Evolutionary conservation across 345 rosid species (phyloP).

Genomic region (Gossypium anomalum): DNA sequence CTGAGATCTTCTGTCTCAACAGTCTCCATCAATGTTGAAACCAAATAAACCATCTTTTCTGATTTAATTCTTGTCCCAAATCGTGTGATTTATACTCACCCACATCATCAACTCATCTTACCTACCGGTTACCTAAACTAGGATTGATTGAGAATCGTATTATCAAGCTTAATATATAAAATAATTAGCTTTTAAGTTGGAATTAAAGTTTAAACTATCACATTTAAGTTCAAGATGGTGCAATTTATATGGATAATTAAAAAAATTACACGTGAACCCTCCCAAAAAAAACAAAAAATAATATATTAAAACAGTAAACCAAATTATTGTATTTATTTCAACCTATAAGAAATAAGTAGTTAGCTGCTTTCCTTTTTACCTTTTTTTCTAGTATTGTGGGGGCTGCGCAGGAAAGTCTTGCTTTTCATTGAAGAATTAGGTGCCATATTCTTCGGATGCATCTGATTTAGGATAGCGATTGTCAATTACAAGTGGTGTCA

Average conservation of each 20-base stretch:
- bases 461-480: not conserved
- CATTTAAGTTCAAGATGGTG: not conserved
- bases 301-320: no score
- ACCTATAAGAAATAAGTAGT: not conserved
- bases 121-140: not conserved
- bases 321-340: not conserved
- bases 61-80: not conserved
- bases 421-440: slow-evolving; percentile 1
- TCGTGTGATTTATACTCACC: not conserved
- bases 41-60: not conserved
- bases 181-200: no score
- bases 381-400: not conserved
- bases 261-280: not conserved
- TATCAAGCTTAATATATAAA: no score
- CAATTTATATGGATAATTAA: not conserved
- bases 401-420: not conserved
- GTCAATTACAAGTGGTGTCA: slow-evolving; percentile 4
- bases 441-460: slow-evolving; percentile 7
- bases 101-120: not conserved
- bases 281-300: no score
- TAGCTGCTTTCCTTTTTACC: not conserved
- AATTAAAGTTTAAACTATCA: no score
- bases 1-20: not conserved
- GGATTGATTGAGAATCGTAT: not conserved
- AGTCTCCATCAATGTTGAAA: not conserved